Evolutionary conservation across 805 yeast species (phyloP).

Genomic region (Wickerhamomyces hampshirensis): DNA sequence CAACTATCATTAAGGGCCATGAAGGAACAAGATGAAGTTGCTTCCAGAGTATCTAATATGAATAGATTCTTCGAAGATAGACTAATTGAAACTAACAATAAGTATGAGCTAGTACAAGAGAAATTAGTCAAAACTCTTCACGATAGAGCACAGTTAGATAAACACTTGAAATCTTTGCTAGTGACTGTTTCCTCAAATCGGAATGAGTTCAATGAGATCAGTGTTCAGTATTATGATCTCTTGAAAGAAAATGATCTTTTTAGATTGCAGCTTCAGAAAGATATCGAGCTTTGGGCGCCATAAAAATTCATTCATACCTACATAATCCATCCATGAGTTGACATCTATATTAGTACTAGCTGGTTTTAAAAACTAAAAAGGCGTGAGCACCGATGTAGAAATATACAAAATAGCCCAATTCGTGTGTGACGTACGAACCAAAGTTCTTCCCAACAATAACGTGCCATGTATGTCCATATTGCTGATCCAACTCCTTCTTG

Average conservation of each 20-base stretch:
- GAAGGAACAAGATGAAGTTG: constrained; percentile 19
- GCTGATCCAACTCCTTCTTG: constrained; percentile 60
- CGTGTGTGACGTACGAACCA: constrained; percentile 77
- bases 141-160: constrained; percentile 1
- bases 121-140: constrained; percentile 7
- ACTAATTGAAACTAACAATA: constrained; percentile 24
- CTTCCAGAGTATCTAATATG: constrained; percentile 19
- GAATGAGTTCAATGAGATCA: constrained; percentile 2
- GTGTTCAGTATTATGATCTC: neutral
- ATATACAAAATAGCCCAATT: constrained; percentile 66
- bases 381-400: constrained; percentile 69
- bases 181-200: neutral
- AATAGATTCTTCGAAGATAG: constrained; percentile 24
- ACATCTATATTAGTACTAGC: constrained; percentile 26
- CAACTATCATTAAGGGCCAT: constrained; percentile 2
- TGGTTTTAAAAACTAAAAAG: constrained; percentile 63
- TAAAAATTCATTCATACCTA: neutral
- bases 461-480: constrained; percentile 74
- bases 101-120: constrained; percentile 16
- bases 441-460: constrained; percentile 76
- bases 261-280: neutral
- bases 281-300: constrained; percentile 3
- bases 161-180: constrained; percentile 5
- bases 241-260: constrained; percentile 2
- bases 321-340: neutral